Conservation (phyloP, 2,329 filamentous ascomycete species). For the Fusarium nygamai region DNA sequence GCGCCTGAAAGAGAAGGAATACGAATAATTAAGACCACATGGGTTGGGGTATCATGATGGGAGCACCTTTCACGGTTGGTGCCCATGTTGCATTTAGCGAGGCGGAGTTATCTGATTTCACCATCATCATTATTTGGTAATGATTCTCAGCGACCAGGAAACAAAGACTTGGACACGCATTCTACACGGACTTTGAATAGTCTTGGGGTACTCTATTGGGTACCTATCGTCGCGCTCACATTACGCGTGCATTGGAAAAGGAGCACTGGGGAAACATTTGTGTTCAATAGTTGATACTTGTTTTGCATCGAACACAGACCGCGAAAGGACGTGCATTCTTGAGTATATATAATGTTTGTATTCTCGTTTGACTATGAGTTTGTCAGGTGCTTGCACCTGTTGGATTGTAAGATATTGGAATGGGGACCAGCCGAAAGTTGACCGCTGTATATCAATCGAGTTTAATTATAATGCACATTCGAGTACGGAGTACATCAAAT, state of each 20-base stretch:
- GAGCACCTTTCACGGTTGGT: constrained; percentile 23
- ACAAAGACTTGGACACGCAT: constrained; percentile 5
- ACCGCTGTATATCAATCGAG: constrained; percentile 15
- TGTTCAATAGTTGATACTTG: constrained; percentile 4
- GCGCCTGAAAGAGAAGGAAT: constrained; percentile 31
- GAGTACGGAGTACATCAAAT: neutral
- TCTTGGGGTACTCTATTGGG: constrained; percentile 25
- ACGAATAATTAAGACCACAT: constrained; percentile 10
- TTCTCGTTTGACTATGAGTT: constrained; percentile 29
- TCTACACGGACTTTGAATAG: constrained; percentile 15
- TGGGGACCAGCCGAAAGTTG: constrained; percentile 3
- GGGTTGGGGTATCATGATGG: constrained; percentile 19
- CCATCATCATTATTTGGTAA: constrained; percentile 34
- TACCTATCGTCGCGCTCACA: constrained; percentile 14
- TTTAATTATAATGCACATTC: neutral
- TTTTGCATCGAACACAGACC: constrained; percentile 21
- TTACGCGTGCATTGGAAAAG: constrained; percentile 30
- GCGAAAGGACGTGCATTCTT: constrained; percentile 19
- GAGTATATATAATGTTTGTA: constrained; percentile 45
- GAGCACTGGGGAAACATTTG: constrained; percentile 20
- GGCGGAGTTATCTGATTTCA: constrained; percentile 49
- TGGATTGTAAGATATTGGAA: constrained; percentile 19
- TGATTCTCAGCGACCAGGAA: constrained; percentile 24
- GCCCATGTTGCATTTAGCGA: constrained; percentile 50
- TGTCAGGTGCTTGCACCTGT: constrained; percentile 16